phyloP scores from a whole-genome alignment of 1,284 basidiomycete genomes.

The Hymenochaete sp. region DNA sequence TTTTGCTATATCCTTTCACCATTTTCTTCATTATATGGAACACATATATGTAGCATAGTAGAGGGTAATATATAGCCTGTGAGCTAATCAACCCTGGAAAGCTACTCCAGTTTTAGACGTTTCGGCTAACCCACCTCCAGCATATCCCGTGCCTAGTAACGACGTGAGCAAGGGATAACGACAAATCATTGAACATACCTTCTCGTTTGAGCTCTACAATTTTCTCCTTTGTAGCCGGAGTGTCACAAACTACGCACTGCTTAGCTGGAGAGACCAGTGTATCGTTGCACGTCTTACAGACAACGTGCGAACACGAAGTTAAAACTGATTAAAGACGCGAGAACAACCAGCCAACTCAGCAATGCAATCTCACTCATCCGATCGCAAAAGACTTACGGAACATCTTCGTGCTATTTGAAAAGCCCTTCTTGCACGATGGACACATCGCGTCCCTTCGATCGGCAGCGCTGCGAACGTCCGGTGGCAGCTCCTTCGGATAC shows the following conservation, averaged over 20 bases:
- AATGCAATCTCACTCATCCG: neutral
- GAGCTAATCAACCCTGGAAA: conserved; percentile 54
- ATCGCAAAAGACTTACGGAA: conserved; percentile 43
- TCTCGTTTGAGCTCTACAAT: conserved; percentile 74
- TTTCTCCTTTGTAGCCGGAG: conserved; percentile 49
- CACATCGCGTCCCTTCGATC: conserved; percentile 62
- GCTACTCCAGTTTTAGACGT: conserved; percentile 64
- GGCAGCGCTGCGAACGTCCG: conserved; percentile 35
- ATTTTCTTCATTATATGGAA: neutral
- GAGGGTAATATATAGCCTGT: neutral
- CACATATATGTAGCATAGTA: neutral
- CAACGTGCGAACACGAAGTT: conserved; percentile 77
- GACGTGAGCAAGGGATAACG: neutral
- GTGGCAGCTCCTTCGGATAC: conserved; percentile 32
- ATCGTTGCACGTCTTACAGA: conserved; percentile 81
- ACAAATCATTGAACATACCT: conserved; percentile 39
- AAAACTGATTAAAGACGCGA: conserved; percentile 38
- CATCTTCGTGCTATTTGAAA: conserved; percentile 71
- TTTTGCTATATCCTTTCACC: neutral
- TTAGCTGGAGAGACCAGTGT: conserved; percentile 65
- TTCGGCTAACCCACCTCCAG: conserved; percentile 85
- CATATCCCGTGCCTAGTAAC: conserved; percentile 72
- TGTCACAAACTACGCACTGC: conserved; percentile 81
- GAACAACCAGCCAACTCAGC: neutral
- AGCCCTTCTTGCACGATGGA: conserved; percentile 78